Evolutionary conservation across 2,329 filamentous ascomycete genomes (phyloP).

Genomic region (Ceratocystis diversiconidia): DNA sequence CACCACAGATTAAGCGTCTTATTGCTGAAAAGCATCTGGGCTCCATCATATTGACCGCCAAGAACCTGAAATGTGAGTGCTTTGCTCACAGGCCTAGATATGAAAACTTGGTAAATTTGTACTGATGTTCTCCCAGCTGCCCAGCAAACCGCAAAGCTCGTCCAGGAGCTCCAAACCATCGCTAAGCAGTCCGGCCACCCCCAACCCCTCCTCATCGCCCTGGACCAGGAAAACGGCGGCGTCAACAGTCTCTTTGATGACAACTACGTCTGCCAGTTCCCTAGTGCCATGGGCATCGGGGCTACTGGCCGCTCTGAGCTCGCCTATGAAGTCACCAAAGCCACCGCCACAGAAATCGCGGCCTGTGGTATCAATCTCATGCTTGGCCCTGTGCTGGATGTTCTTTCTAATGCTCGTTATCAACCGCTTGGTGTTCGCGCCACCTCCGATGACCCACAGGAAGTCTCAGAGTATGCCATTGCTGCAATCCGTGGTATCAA

Average conservation of each 20-base stretch:
- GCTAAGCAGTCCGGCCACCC: conserved; percentile 82
- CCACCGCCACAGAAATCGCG: conserved; percentile 80
- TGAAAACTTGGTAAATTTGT: not conserved
- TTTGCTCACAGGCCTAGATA: conserved; percentile 13
- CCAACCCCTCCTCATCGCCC: conserved; percentile 72
- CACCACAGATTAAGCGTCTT: conserved; percentile 64
- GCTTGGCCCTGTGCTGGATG: conserved; percentile 83
- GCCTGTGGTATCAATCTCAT: conserved; percentile 95
- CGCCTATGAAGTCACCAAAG: conserved; percentile 80
- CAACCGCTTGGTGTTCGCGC: conserved; percentile 83
- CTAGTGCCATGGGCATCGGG: conserved; percentile 92
- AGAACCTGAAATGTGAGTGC: conserved; percentile 65
- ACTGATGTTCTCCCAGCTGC: conserved; percentile 47
- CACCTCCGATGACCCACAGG: conserved; percentile 82
- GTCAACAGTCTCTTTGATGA: conserved; percentile 96
- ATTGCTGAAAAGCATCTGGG: conserved; percentile 80
- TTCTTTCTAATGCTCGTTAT: conserved; percentile 81
- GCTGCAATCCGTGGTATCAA: conserved; percentile 87
- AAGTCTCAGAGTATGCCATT: conserved; percentile 84
- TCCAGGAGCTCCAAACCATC: conserved; percentile 84
- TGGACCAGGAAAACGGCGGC: conserved; percentile 96
- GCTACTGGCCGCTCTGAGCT: conserved; percentile 75
- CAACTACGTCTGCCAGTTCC: conserved; percentile 89
- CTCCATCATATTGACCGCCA: conserved; percentile 70
- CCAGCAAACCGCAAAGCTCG: conserved; percentile 73